Base-by-base conservation (phyloP, 495 filamentous ascomycete genomes). In the Tuber microsphaerosporum region DNA sequence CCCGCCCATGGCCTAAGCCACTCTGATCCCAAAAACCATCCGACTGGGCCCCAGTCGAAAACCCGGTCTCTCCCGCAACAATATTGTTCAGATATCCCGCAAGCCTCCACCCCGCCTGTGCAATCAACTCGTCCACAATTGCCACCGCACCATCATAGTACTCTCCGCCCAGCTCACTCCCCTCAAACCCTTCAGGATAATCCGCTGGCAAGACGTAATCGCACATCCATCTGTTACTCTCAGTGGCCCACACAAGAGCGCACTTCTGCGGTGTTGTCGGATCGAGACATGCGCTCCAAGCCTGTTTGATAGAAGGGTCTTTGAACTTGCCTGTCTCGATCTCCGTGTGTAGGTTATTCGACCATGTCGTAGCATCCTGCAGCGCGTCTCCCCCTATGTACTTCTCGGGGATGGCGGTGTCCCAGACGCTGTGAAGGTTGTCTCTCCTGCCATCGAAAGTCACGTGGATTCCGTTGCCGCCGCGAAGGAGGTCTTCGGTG, bases 41-140 rank as follows among this genome's bases (percentile, higher is more conserved):
- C 42, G 45, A 34, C 42, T 34, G n/a, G 34, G 22, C 69, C 12
- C 73, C 71, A 22, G 71, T 34, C 71, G 46, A 42, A 31, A 79
- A 22, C 20, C 77, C 77, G 1, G 73, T 79, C 73, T 46, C 68
- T 31, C 77, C 77, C 14, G 56, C 19, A 70, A 79, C 82, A 80
- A 90, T 88, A 74, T 85, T 79, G 77, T 91, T 89, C 74, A 91
- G 80, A 89, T 86, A 91, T 34, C 86, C 86, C 12, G 87, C 89
- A 72, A 92, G 82, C 37, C 92, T 87, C 78, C 90, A 93, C 17
- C 92, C 92, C 16, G 89, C 92, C 81, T 89, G 91, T 3, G 91
- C 92, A 79, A 97, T 87, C 83, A 92, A 89, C 77, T 89, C 76
- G 85, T 94, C 89, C 61, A 95, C 86, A 69, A 91, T 87, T 31